phyloP scores from a whole-genome alignment of 768 basidiomycete genomes.

The Lentinula raphanica region DNA sequence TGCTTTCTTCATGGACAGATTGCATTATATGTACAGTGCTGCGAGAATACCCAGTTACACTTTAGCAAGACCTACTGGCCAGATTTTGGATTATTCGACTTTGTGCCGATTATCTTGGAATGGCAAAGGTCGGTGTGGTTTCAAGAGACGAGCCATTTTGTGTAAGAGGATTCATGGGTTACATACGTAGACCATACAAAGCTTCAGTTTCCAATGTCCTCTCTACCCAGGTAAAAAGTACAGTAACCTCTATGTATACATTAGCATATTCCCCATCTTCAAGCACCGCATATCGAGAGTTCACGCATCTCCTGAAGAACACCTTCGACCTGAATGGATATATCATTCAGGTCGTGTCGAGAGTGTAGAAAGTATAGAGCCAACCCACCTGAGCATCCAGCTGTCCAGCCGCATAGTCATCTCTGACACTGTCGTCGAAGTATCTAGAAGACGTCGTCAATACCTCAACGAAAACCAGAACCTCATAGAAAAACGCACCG shows the following conservation, averaged over 20 bases:
- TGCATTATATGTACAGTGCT: conserved; percentile 45
- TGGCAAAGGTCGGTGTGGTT: conserved; percentile 49
- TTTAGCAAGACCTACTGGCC: conserved; percentile 89
- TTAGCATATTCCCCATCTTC: conserved; percentile 13
- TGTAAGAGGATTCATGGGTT: too few species aligned
- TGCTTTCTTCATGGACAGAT: background rate
- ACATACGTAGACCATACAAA: too few species aligned
- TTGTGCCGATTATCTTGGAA: conserved; percentile 82
- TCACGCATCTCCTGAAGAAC: conserved; percentile 98
- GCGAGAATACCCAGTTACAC: conserved; percentile 81
- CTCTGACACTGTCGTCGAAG: conserved; percentile 84
- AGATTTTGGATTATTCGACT: conserved; percentile 80
- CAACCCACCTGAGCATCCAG: conserved; percentile 80
- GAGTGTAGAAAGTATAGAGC: background rate
- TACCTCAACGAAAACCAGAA: background rate
- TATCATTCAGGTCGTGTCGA: background rate
- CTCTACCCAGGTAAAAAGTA: too few species aligned
- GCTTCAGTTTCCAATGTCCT: background rate
- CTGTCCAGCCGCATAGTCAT: conserved; percentile 96
- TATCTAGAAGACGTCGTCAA: conserved; percentile 44
- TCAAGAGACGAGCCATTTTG: background rate
- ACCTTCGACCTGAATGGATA: conserved; percentile 68
- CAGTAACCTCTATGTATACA: too few species aligned
- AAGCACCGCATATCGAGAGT: conserved; percentile 84
- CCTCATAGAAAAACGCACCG: conserved; percentile 40